Evolutionary conservation across 345 rosid species (phyloP).

Genomic region (Hypericum androsaemum): DNA sequence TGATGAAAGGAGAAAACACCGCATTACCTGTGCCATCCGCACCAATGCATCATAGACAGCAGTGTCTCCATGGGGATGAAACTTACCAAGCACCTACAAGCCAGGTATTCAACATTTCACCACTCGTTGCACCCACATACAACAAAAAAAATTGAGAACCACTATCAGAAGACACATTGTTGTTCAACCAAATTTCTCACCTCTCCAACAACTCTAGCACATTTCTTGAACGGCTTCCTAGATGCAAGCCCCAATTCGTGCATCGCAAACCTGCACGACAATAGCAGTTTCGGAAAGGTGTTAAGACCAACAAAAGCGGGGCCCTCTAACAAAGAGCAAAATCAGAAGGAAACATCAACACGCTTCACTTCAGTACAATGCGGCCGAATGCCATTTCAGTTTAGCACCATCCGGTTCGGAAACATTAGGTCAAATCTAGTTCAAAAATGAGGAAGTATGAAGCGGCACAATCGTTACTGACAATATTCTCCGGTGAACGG

Average conservation of each 20-base stretch:
- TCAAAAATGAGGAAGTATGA: neutral
- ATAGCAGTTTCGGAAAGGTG: no score
- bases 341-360: no score
- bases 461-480: slow-evolving; percentile 21
- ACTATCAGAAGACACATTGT: neutral
- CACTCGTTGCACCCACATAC: neutral
- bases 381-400: no score
- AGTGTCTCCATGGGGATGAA: slow-evolving; percentile 92
- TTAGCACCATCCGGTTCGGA: no score
- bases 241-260: slow-evolving; percentile 92
- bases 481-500: slow-evolving; percentile 91
- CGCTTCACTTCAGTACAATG: no score
- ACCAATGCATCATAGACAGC: slow-evolving; percentile 93
- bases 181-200: slow-evolving; percentile 31
- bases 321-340: no score
- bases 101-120: neutral
- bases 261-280: slow-evolving; percentile 88
- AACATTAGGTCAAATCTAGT: neutral
- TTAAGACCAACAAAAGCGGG: no score
- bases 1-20: neutral
- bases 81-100: slow-evolving; percentile 82
- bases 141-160: neutral
- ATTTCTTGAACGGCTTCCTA: slow-evolving; percentile 81
- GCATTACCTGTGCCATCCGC: slow-evolving; percentile 91
- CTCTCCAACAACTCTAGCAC: slow-evolving; percentile 99